These are phyloP conservation scores for Pontederia crassipes DNA, from an alignment of 176 grass and related monocot species.

Conservation along the genomic window DNA sequence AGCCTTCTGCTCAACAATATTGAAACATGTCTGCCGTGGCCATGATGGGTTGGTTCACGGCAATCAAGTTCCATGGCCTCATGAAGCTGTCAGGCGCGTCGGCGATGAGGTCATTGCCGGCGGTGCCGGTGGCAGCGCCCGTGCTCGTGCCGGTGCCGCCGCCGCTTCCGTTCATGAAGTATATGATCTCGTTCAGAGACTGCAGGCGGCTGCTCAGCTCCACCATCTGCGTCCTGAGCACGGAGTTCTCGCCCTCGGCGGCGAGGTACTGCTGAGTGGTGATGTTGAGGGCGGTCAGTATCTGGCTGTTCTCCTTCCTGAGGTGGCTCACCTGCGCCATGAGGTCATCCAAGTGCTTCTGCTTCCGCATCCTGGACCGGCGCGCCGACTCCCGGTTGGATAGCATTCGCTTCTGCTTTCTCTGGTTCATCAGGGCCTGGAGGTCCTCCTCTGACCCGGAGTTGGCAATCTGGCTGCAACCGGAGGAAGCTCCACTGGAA, in stretches of 20 bases:
- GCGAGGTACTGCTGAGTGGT: conserved; percentile 17
- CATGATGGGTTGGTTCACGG: not conserved
- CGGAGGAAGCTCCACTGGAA: conserved; percentile 3
- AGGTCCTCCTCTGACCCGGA: conserved; percentile 3
- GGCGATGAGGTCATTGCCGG: too few relatives aligned
- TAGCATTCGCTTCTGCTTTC: conserved; percentile 57
- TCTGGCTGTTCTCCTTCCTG: conserved; percentile 28
- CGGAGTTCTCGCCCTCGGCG: conserved; percentile 44
- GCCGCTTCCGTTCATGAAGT: not conserved
- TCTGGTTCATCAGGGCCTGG: conserved; percentile 27
- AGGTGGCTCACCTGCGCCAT: conserved; percentile 27
- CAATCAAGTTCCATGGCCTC: not conserved
- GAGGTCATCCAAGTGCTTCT: conserved; percentile 43
- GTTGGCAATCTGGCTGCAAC: not conserved
- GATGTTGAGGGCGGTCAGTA: conserved; percentile 16
- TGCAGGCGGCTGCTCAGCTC: conserved; percentile 39
- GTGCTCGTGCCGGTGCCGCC: not conserved
- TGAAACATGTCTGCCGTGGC: not conserved
- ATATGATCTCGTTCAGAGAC: conserved; percentile 22
- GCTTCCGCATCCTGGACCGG: conserved; percentile 52
- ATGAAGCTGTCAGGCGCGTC: not conserved
- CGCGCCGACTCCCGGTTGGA: conserved; percentile 67
- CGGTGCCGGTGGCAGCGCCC: too few relatives aligned
- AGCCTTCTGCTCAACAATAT: not conserved
- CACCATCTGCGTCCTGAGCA: conserved; percentile 32